These are phyloP conservation scores for Wickerhamomyces xylosicus DNA, from an alignment of 805 yeast species.

Conservation along the genomic window DNA sequence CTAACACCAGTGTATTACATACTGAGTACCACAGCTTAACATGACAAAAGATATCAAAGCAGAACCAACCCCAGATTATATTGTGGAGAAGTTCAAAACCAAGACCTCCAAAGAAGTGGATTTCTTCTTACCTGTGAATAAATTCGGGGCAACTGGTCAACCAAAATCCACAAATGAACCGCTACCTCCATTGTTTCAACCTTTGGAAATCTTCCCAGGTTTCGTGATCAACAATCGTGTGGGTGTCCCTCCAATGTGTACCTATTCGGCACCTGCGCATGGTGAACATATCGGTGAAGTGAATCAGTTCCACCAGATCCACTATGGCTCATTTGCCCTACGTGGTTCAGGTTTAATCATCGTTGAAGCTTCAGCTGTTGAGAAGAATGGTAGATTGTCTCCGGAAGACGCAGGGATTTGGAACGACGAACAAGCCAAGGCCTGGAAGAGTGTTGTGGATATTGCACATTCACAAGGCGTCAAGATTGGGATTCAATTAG, in stretches of 20 bases:
- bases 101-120: neutral
- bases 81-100: neutral
- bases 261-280: slow-evolving; percentile 28
- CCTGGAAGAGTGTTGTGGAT: slow-evolving; percentile 30
- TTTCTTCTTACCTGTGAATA: neutral
- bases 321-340: slow-evolving; percentile 28
- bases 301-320: slow-evolving; percentile 37
- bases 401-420: slow-evolving; percentile 39
- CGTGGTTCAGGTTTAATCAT: slow-evolving; percentile 41
- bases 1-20: too few species aligned
- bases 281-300: slow-evolving; percentile 25
- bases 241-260: slow-evolving; percentile 50
- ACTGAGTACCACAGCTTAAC: too few species aligned
- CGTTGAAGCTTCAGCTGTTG: slow-evolving; percentile 35
- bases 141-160: slow-evolving; percentile 1
- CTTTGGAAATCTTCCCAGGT: slow-evolving; percentile 10
- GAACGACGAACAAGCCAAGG: slow-evolving; percentile 36
- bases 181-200: slow-evolving; percentile 14
- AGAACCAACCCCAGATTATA: neutral
- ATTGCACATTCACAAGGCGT: slow-evolving; percentile 33
- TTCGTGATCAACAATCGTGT: slow-evolving; percentile 33
- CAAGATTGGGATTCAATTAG: slow-evolving; percentile 41
- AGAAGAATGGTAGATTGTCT: slow-evolving; percentile 30
- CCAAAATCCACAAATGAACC: neutral
- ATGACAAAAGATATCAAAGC: too few species aligned